Conservation (phyloP, 2,329 filamentous ascomycete species). For the Knoxdaviesia proteae region DNA sequence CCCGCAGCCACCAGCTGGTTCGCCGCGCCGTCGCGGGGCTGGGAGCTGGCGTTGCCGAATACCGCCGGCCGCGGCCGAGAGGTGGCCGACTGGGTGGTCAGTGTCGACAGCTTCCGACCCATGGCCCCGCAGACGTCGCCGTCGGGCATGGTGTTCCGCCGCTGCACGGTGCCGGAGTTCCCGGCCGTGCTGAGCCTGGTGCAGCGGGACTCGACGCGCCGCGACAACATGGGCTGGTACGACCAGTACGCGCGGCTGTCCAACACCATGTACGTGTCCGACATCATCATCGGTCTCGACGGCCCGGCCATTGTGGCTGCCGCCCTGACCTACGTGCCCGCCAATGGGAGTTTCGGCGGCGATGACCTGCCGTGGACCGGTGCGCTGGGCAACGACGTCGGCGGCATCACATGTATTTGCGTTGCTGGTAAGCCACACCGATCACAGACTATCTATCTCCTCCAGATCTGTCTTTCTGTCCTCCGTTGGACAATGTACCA, state of each 20-base stretch:
- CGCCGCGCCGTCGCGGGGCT: conserved; percentile 21
- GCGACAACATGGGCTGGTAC: conserved; percentile 33
- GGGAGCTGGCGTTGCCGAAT: conserved; percentile 21
- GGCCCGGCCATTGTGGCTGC: conserved; percentile 26
- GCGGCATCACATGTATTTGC: conserved; percentile 39
- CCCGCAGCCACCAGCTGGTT: conserved; percentile 27
- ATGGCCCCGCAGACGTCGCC: conserved; percentile 8
- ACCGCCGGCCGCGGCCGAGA: conserved; percentile 25
- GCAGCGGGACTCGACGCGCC: conserved; percentile 21
- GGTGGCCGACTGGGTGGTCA: conserved; percentile 31
- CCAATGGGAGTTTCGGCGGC: conserved; percentile 21
- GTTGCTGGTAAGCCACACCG: conserved; percentile 24
- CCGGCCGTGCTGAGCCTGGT: conserved; percentile 26
- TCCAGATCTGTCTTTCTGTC: not conserved
- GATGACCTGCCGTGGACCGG: conserved; percentile 34
- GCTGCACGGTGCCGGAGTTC: conserved; percentile 24
- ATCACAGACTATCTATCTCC: not conserved
- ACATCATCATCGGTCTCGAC: conserved; percentile 32
- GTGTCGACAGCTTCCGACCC: conserved; percentile 20
- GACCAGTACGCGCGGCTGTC: conserved; percentile 34
- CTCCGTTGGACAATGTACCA: conserved; percentile 1
- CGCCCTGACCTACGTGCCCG: conserved; percentile 31
- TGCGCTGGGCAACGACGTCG: conserved; percentile 26
- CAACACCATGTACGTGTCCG: conserved; percentile 23
- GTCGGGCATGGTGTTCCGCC: conserved; percentile 20